Conservation (phyloP, 163 green algal species). For the Chlorella variabilis region DNA sequence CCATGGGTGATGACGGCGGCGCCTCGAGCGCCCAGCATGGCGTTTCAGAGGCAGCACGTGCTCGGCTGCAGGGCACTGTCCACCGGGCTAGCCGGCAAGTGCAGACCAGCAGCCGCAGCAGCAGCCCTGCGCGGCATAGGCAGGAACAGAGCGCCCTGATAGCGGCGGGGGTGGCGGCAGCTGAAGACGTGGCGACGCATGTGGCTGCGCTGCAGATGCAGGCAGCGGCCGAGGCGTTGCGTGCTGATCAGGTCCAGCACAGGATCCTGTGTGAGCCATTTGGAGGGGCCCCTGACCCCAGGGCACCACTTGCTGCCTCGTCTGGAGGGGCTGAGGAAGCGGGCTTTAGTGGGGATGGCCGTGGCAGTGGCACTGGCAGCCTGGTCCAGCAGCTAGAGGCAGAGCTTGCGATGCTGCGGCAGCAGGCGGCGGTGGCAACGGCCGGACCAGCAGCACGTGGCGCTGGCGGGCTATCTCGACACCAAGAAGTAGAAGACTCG, state of each 20-base stretch:
- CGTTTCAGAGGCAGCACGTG: not conserved
- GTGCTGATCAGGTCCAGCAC: not conserved
- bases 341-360: not conserved
- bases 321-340: not conserved
- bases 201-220: slow-evolving; percentile 8
- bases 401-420: not conserved
- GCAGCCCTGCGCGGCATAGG: not conserved
- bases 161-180: slow-evolving; percentile 1
- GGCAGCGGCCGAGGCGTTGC: slow-evolving; percentile 1
- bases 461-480: no score
- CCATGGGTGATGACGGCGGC: not conserved
- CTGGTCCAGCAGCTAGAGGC: not conserved
- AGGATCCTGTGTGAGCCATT: not conserved
- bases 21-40: not conserved
- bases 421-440: not conserved
- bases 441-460: not conserved
- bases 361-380: not conserved
- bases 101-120: not conserved
- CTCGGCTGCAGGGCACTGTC: no score
- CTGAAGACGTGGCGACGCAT: slow-evolving; percentile 4
- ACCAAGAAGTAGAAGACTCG: no score
- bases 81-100: no score
- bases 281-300: no score
- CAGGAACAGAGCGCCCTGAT: not conserved
- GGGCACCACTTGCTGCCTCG: not conserved